Base-by-base conservation (phyloP, 2,329 filamentous ascomycete species). In the Penicillium sp. region DNA sequence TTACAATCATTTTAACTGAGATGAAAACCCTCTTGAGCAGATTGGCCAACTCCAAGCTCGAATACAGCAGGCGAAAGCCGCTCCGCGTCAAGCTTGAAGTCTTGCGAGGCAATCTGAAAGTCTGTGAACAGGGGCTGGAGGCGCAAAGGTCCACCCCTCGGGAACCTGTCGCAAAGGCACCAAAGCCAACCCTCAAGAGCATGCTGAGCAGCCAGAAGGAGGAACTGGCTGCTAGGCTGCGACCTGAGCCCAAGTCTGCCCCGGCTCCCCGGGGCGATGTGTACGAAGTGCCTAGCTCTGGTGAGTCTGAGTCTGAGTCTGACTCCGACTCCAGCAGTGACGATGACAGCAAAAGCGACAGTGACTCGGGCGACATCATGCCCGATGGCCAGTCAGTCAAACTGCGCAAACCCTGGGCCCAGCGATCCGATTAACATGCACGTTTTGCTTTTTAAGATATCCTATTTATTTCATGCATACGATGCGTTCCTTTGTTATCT, bases 301-400 rank as follows among this genome's bases (percentile, higher is more conserved):
- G 51, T 5, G 44, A 52, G 6, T 50, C 45, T 15, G 53, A 50
- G 19, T 51, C 49, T 2, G 36, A 40, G 4, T 38, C 43, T 23
- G 53, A 49, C 31, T 33, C 31, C 0, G 52, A 49, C 6, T 40
- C 43, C 7, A 46, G 31, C 29, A 25, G 39, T 29, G 29, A 38
- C 15, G 36, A 41, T 7, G 52, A 36, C 9, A 50, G 38, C 16
- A 15, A 36, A 1, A 52, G 38, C 2, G 53, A 55, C 8, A 54
- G 45, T 29, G 45, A 55, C 2, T 36, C 47, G 13, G 54, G 54
- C n/a, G 54, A 57, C 13, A 57, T 57, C 10, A 41, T 57, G 50
- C 41, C 49, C 13, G n/a, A 53, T 19, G 54, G 54, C 9, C 54
- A 47, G 4, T 47, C 36, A 5, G 1, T 4, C 21, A 55, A 44